Conservation (phyloP, 2,329 filamentous ascomycete species). For the Pyricularia grisea region DNA sequence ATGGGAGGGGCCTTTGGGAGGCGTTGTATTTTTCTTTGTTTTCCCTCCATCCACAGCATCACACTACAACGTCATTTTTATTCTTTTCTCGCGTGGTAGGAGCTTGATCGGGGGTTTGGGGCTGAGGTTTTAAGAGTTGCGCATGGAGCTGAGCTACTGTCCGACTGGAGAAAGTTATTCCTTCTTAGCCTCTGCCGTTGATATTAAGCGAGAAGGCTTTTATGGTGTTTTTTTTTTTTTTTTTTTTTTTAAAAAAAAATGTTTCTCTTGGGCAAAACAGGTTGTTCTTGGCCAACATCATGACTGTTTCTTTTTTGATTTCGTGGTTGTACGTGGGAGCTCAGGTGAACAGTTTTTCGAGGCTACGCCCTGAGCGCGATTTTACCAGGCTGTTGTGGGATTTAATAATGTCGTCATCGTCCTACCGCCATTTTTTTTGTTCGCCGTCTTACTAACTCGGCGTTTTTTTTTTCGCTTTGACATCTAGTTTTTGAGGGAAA, state of each 20-base stretch:
- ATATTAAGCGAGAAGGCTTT: no score
- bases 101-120: no score
- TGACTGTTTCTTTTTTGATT: background rate
- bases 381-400: conserved; percentile 10
- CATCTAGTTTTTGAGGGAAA: background rate
- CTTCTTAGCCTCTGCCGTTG: no score
- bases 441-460: background rate
- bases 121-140: no score
- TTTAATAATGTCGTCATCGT: conserved; percentile 7
- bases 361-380: background rate
- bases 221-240: no score
- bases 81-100: no score
- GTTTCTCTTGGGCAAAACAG: no score
- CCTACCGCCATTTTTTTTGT: background rate
- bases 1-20: no score
- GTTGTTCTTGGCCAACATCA: background rate
- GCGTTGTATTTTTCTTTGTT: background rate
- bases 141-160: no score
- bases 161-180: no score
- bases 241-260: no score
- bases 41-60: background rate
- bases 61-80: background rate
- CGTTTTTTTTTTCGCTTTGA: background rate
- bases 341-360: background rate
- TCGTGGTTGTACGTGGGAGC: background rate